phyloP scores from a whole-genome alignment of 257 asterid species.

The Prunella vulgaris region DNA sequence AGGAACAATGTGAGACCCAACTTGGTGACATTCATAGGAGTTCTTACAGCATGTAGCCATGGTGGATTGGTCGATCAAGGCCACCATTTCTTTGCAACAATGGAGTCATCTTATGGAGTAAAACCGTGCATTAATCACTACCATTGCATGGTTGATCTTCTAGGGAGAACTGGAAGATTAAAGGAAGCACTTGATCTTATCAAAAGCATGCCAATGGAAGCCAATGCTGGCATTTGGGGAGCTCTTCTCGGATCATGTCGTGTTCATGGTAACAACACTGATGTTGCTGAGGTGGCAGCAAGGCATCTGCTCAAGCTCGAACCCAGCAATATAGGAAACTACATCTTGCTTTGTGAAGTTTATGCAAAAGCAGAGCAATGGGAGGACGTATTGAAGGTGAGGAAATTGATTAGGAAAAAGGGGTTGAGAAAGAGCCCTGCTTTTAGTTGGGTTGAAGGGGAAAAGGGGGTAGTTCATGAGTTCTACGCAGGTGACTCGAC shows the following conservation, averaged over 20 bases:
- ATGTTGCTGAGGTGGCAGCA: conserved; percentile 77
- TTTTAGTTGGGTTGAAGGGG: conserved; percentile 71
- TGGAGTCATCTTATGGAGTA: conserved; percentile 44
- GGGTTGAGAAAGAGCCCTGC: conserved; percentile 51
- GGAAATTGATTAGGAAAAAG: conserved; percentile 25
- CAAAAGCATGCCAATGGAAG: conserved; percentile 31
- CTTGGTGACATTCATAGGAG: conserved; percentile 67
- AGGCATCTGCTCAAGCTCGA: conserved; percentile 57
- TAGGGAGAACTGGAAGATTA: too few species aligned
- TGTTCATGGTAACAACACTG: conserved; percentile 37
- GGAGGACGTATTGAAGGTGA: conserved; percentile 40
- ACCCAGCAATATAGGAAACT: conserved; percentile 62
- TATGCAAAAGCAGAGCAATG: conserved; percentile 62
- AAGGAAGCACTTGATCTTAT: conserved; percentile 51
- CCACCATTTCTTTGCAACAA: conserved; percentile 31
- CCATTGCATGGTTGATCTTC: neutral
- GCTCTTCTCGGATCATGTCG: conserved; percentile 82
- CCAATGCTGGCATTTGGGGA: conserved; percentile 49
- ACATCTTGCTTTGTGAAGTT: conserved; percentile 39
- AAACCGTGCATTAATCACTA: conserved; percentile 56
- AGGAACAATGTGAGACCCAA: too few species aligned
- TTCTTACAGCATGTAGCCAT: conserved; percentile 77
- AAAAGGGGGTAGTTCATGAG: conserved; percentile 56
- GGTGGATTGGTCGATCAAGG: conserved; percentile 40
- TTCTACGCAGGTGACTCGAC: conserved; percentile 62